Evolutionary conservation across 495 filamentous ascomycete genomes (phyloP).

Genomic region (Melanomma pulvis-pyrius): DNA sequence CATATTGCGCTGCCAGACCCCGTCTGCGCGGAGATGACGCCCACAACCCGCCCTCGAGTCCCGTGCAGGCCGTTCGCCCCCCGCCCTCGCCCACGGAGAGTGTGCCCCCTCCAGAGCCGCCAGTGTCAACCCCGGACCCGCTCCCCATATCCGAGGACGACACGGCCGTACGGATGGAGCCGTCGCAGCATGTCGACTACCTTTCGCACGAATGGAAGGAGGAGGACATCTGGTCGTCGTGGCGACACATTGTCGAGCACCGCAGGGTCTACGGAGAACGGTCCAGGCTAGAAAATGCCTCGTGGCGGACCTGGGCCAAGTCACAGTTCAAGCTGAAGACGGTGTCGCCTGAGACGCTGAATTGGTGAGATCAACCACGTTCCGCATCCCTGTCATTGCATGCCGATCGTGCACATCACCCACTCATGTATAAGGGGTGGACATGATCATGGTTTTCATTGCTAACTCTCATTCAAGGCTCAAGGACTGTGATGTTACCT

Average conservation of each 20-base stretch:
- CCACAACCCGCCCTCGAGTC: slow-evolving; percentile 36
- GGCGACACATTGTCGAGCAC: slow-evolving; percentile 85
- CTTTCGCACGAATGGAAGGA: slow-evolving; percentile 93
- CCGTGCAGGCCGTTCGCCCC: slow-evolving; percentile 8
- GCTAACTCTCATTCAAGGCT: slow-evolving; percentile 62
- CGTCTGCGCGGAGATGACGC: slow-evolving; percentile 20
- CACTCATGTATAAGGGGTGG: not conserved
- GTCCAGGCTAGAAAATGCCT: slow-evolving; percentile 88
- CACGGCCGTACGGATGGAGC: slow-evolving; percentile 72
- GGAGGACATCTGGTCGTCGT: slow-evolving; percentile 97
- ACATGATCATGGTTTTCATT: not conserved
- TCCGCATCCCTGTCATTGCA: not conserved
- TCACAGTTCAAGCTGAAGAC: slow-evolving; percentile 81
- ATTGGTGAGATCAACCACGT: slow-evolving; percentile 67
- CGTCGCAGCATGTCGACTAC: slow-evolving; percentile 93
- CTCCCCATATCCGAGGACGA: slow-evolving; percentile 72
- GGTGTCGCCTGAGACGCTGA: slow-evolving; percentile 82
- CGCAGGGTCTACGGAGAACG: slow-evolving; percentile 77
- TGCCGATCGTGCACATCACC: slow-evolving; percentile 1
- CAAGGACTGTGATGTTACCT: slow-evolving; percentile 96
- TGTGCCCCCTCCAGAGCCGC: slow-evolving; percentile 3
- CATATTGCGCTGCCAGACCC: slow-evolving; percentile 56
- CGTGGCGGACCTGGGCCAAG: slow-evolving; percentile 98
- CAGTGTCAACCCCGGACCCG: slow-evolving; percentile 28
- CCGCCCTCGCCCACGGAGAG: slow-evolving; percentile 21